Base-by-base conservation (phyloP, 2,329 filamentous ascomycete species). In the Chrysosporium keratinophilum region DNA sequence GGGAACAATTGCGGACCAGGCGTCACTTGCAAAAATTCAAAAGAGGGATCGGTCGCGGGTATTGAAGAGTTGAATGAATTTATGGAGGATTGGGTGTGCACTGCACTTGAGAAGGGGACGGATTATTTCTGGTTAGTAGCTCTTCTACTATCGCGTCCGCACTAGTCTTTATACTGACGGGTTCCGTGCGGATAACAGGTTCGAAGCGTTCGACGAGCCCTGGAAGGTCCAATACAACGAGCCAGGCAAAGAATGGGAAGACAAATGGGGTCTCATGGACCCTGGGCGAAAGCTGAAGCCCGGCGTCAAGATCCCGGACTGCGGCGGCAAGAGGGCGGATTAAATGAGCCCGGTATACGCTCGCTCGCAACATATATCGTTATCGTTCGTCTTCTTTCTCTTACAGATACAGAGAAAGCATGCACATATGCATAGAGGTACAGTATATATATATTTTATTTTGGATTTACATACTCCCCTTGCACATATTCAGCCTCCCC, bases 141-240 rank as follows among this genome's bases (percentile, higher is more conserved):
- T 5, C 33, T 15, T 45, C 14, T 45, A 23, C 5, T 3, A 5
- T 33, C 11, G 28, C 10, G 33, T n/a, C n/a, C n/a, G n/a, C n/a
- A 10, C 10, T 23, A 7, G 10, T 14, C n/a, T 41, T 14, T 5
- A 34, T 39, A 35, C 53, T 55, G 47, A 51, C n/a, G 7, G 10
- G 7, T 33, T 37, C 31, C 7, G 12, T 42, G 42, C 17, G n/a
- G n/a, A 28, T 17, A 23, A 44, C 28, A 81, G 80, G 81, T 96
- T 97, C 67, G 87, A 90, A 66, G 88, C 89, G 9, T 97, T 96
- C 67, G 91, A 97, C 66, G 91, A 97, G 76, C 89, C 89, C 1
- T 97, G 91, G 91, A 96, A 97, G 74, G 75, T 85, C 53, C 65
- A 69, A 15, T 95, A 83, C 72, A 85, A 96, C 67, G 75, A 74